Base-by-base conservation (phyloP, 441 rosid genomes). In the Oxalis stricta region DNA sequence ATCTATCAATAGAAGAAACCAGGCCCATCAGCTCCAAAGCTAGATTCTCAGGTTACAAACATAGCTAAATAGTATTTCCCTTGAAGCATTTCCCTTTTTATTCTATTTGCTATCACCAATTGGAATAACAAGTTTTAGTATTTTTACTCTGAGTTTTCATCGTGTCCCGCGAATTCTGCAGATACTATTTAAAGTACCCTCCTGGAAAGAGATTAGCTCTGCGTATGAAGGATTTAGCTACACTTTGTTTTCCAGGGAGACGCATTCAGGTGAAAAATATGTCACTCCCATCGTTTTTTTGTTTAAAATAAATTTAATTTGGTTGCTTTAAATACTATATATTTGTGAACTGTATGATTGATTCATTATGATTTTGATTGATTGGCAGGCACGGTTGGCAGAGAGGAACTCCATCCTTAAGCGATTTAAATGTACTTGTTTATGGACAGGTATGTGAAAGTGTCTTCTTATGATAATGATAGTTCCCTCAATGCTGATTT, bases 241-340 rank as follows among this genome's bases (percentile, higher is more conserved):
- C 93, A 44, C 86, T 86, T 59, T 91, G 98, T 61, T 91, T 91
- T 60, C 98, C 98, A 55, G 89, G 71, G n/a, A n/a, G n/a, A 59
- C 94, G 95, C 55, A 77, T 83, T 68, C 72, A 86, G 96, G 96
- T 89, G 51, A 47, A 71, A n/a, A n/a, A n/a, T n/a, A 37, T 56
- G 36, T 33, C 45, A 10, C 33, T 36, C 40, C 23, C 38, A 9
- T 36, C n/a, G 33, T 55, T 23, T n/a, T n/a, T n/a, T n/a, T n/a
- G n/a, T n/a, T n/a, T n/a, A n/a, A n/a, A n/a, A n/a, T n/a, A n/a
- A n/a, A n/a, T n/a, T n/a, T n/a, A n/a, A n/a, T n/a, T n/a, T n/a
- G n/a, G n/a, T n/a, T n/a, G n/a, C n/a, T n/a, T n/a, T n/a, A n/a
- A n/a, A n/a, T n/a, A n/a, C n/a, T 14, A 18, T 7, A 16, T 48